Evolutionary conservation across 768 basidiomycete genomes (phyloP), one percentile per base, ranked within the genome.

Genomic region (Boletus speciosus): DNA sequence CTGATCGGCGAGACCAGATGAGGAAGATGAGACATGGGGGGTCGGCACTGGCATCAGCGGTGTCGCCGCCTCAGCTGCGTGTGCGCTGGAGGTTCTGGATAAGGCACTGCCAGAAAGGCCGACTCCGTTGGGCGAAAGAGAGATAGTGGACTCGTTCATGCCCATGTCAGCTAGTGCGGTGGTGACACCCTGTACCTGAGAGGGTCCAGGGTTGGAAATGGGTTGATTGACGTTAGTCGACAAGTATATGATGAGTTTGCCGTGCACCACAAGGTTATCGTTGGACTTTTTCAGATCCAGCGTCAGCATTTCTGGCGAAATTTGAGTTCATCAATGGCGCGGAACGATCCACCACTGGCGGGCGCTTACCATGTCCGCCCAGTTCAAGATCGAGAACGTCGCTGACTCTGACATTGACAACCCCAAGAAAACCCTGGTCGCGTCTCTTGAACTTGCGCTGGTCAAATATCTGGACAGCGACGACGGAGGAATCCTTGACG

Each of bases 401-500:
- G 68, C 86, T 83, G 56, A 98, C 92, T 61, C 88, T 82, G 60
- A 98, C 81, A 69, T 99, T 99, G 62, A 98, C 95, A 14, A 98
- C 96, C 35, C 97, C 97, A 50, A 99, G 77, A 73, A 99, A 99
- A 2, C 97, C 97, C 69, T 98, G 97, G 70, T 99, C 97, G 65
- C 88, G 86, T 73, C 90, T 82, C 80, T 99, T 99, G 78, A 98
- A 98, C 74, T 99, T 99, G 71, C 93, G 86, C 73, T 98, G 96
- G 74, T 99, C 97, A 62, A 98, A 98, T 64, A 98, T 97, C 74
- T 99, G 97, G 1, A 98, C 95, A 5, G 93, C 93, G 54, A 99
- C 83, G 45, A 98, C 91, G 16, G 95, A 98, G n/a, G 91, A 93
- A 62, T 99, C 97, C 71, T 94, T 96, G 68, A 97, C 96, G 48